Base-by-base conservation (phyloP, 2,329 filamentous ascomycete genomes). In the Diaporthe citriasiana region DNA sequence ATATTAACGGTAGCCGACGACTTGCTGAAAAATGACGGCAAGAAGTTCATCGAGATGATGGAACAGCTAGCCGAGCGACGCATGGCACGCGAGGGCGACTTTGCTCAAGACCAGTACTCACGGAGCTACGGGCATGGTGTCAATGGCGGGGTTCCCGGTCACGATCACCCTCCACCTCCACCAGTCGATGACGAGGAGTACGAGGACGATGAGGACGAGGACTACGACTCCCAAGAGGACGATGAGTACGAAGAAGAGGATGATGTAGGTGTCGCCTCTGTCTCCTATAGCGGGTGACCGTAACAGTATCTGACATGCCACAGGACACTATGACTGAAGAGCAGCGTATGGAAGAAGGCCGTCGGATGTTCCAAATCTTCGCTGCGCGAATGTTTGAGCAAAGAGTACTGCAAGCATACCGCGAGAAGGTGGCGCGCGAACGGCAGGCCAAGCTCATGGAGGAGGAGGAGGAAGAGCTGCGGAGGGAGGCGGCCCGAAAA, bases 1-100 rank as follows among this genome's bases (percentile, higher is more conserved):
- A 98, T 99, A 84, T 92, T 99, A 82, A 99, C 97, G 78, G 97
- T 99, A 81, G 97, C 97, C 83, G 97, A 99, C 87, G 97, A 99
- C 85, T 89, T 99, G 77, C 90, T 99, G 77, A 98, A 98, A 84
- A 99, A 99, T 84, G 97, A 99, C 84, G 97, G 97, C 80, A 98
- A 97, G 84, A 97, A 98, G 82, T 99, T 99, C 86, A 99, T 99
- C 84, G 97, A 99, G 83, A 99, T 99, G 97, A 99, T 99, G 97
- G 97, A 99, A 84, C 96, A 98, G 85, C 90, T 99, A 79, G 97
- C 97, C 50, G 97, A 99, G 85, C 94, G 96, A 79, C 92, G 97
- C 79, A 98, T 99, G 96, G 94, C 95, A 81, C 93, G 97, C 78
- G 96, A 98, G 86, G 95, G 97, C 85, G 95, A 98, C 82, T 74